phyloP scores from a whole-genome alignment of 345 rosid species.

The Theobroma cacao region DNA sequence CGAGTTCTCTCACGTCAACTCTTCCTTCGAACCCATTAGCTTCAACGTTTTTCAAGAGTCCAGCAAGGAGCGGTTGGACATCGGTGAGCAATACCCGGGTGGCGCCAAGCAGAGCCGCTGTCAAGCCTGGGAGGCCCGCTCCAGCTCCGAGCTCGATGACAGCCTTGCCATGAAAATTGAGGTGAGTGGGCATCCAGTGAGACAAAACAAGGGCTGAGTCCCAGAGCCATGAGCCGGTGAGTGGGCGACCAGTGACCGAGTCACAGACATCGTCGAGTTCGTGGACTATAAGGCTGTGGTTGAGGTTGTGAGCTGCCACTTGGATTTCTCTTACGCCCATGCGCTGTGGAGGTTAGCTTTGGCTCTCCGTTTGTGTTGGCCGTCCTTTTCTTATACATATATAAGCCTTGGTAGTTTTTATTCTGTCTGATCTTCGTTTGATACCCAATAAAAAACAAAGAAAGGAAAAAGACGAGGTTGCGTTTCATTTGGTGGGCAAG shows the following conservation, averaged over 20 bases:
- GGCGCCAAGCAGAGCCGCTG: slow-evolving; percentile 37
- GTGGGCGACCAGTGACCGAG: slow-evolving; percentile 26
- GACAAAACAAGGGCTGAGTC: slow-evolving; percentile 36
- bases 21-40: slow-evolving; percentile 20
- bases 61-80: slow-evolving; percentile 24
- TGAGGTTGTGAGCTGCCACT: slow-evolving; percentile 3
- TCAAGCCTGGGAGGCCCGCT: slow-evolving; percentile 33
- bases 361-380: not conserved
- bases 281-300: slow-evolving; percentile 10
- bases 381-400: not conserved
- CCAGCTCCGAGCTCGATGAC: slow-evolving; percentile 41
- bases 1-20: slow-evolving; percentile 32
- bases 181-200: slow-evolving; percentile 22
- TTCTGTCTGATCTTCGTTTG: not conserved
- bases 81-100: slow-evolving; percentile 28
- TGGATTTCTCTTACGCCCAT: slow-evolving; percentile 28
- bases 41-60: slow-evolving; percentile 26
- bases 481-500: not conserved
- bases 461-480: not conserved
- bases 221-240: slow-evolving; percentile 42
- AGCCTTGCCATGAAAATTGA: slow-evolving; percentile 15
- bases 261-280: slow-evolving; percentile 26
- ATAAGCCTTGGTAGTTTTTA: not conserved
- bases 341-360: not conserved
- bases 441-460: not conserved